Evolutionary conservation across 139 green algal species (phyloP).

Genomic region (Parachlorella kessleri): DNA sequence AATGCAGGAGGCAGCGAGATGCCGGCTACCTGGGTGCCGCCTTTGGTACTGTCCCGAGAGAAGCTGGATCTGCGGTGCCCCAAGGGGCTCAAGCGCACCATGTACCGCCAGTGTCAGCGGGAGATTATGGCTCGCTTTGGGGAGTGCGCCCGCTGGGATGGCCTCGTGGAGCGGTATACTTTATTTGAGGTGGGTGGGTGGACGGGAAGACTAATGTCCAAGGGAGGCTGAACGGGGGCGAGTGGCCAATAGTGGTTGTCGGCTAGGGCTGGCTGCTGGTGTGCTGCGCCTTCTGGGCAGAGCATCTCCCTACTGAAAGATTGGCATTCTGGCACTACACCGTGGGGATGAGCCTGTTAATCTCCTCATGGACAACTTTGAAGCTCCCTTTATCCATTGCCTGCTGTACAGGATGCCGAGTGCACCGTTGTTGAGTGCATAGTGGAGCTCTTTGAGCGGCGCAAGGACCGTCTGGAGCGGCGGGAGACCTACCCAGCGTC

Average conservation of each 20-base stretch:
- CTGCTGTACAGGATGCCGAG: constrained; percentile 51
- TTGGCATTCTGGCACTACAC: too few species aligned
- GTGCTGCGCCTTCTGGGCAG: too few species aligned
- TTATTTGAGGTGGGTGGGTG: neutral
- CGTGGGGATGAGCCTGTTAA: too few species aligned
- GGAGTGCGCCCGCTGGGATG: constrained; percentile 82
- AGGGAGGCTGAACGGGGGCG: too few species aligned
- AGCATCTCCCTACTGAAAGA: too few species aligned
- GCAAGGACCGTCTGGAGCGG: constrained; percentile 68
- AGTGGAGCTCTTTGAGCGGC: constrained; percentile 60
- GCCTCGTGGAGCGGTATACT: constrained; percentile 51
- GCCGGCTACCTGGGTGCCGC: constrained; percentile 75
- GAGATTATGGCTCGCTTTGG: constrained; percentile 85
- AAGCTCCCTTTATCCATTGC: too few species aligned
- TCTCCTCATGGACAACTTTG: too few species aligned
- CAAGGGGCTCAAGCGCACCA: constrained; percentile 55
- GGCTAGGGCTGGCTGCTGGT: too few species aligned
- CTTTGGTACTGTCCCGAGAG: constrained; percentile 68
- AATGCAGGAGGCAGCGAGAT: too few species aligned
- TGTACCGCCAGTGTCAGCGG: constrained; percentile 57
- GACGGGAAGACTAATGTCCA: too few species aligned
- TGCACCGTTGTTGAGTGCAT: neutral
- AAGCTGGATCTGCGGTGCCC: constrained; percentile 84
- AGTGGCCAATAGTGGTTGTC: too few species aligned
- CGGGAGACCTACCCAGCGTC: constrained; percentile 39